Conservation (phyloP, 441 rosid species). For the Erodium texanum region DNA sequence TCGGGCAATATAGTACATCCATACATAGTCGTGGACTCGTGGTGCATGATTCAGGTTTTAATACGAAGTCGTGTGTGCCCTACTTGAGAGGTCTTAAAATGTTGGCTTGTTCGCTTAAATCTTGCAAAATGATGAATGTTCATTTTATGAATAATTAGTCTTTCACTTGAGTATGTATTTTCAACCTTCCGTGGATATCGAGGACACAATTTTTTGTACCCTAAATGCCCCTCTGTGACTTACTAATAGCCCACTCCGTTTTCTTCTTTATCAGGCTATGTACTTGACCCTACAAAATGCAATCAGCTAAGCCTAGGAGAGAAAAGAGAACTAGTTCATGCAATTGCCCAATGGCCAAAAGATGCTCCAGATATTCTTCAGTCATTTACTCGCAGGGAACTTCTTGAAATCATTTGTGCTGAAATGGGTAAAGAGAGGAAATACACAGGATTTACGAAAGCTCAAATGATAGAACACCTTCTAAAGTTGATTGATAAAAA, state of each 20-base stretch:
- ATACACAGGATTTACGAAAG: slow-evolving; percentile 88
- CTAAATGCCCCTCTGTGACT: not conserved
- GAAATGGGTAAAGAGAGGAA: slow-evolving; percentile 99
- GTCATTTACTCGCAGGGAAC: slow-evolving; percentile 94
- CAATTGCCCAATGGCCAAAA: slow-evolving; percentile 50
- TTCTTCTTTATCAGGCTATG: slow-evolving; percentile 33
- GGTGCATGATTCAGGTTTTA: not conserved
- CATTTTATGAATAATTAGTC: too few relatives aligned
- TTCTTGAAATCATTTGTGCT: slow-evolving; percentile 74
- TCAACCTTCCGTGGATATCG: not conserved
- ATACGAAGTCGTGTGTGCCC: not conserved
- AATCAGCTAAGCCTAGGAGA: slow-evolving; percentile 65
- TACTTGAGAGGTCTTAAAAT: not conserved
- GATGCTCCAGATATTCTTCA: slow-evolving; percentile 64
- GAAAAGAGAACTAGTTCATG: slow-evolving; percentile 76
- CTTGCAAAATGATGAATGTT: too few relatives aligned
- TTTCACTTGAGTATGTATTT: not conserved
- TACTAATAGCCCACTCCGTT: not conserved
- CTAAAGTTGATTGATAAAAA: slow-evolving; percentile 68
- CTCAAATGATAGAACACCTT: slow-evolving; percentile 84
- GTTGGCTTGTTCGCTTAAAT: too few relatives aligned
- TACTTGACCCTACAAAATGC: slow-evolving; percentile 56
- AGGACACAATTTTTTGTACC: not conserved
- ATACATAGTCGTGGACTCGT: not conserved
- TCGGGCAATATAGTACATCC: not conserved